Base-by-base conservation (phyloP, 148 eudicot genomes). In the Rhododendron kiyosumense region DNA sequence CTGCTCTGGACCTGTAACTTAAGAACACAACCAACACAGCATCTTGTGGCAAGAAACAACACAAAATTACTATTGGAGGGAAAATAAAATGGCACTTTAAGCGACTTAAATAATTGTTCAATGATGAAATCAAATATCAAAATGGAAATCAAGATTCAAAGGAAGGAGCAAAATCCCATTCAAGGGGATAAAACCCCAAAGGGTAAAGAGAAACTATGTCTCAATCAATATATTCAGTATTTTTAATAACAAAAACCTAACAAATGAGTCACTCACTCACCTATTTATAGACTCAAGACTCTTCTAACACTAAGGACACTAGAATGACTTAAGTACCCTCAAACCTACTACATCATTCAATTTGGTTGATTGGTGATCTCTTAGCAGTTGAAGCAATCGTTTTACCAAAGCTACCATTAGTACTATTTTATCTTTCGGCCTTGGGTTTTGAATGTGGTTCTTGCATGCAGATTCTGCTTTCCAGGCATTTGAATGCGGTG, bases 391-490 rank as follows among this genome's bases (percentile, higher is more conserved):
- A 52, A 81, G 83, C 28, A 81, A 57, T 81, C 28, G 48, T 45
- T n/a, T 65, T 73, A n/a, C 30, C n/a, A 30, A 30, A 22, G 48
- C 6, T 79, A 79, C 57, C 10, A 13, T 48, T 24, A 13, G 43
- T 46, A 7, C 41, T 30, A 83, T 43, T 83, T 28, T 30, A 45
- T 45, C 38, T 30, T 85, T 45, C 7, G 1, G 26, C 65, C 13
- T 81, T 57, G 80, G 71, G 41, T 34, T 73, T 79, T 78, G 74
- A 26, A 85, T 85, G 79, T 79, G 78, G 88, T 34, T 45, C 83
- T 86, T 86, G 74, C 83, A 81, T 89, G 90, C 95, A 97, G 99
- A 88, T 97, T 84, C 90, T 97, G 88, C 94, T 97, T 87, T 92
- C 98, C 54, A 88, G 93, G 74, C 86, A 89, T 87, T 84, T 94